Base-by-base conservation (phyloP, 2,329 filamentous ascomycete genomes). In the Escovopsis sp. region DNA sequence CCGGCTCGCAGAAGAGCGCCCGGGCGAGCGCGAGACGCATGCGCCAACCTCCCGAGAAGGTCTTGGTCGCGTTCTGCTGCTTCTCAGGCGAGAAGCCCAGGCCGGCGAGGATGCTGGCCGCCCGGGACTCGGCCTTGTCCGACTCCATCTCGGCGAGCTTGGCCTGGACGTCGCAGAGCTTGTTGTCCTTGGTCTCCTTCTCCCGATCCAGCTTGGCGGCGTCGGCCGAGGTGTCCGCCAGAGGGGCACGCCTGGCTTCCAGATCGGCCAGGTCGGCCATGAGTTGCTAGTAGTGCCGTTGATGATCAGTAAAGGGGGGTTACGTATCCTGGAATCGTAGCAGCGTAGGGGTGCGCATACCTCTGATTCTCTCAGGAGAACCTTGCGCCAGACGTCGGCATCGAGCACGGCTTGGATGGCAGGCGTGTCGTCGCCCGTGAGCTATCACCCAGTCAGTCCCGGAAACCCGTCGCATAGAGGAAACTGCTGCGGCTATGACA, bases 131-230 rank as follows among this genome's bases (percentile, higher is more conserved):
- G 45, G 91, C 91, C 66, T 95, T 96, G 68, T 98, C 91, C 1
- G 91, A 95, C 59, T 98, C 91, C 91, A 98, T 98, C 64, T 98
- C 91, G 18, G 88, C 77, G 46, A 98, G 73, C 63, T 98, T 98
- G 45, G 73, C 63, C 58, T 98, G 87, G 40, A 98, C 80, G 57
- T 98, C 91, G 51, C 82, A 86, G 38, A 98, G 73, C 34, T 91
- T 94, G 48, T 80, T 80, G 58, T 98, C 91, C 41, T 94, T 77
- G 36, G 85, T 85, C 62, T 96, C 91, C 48, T 87, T 80, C 53
- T 95, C 86, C 45, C 77, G 75, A 59, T 96, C 89, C 26, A 96
- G 70, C 56, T 74, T 83, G 35, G 78, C 81, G 12, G 89, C 89
- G 66, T 96, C 89, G 47, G 79, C 78, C 19, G 89, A 93, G 1